A percentile compares a stretch with the other conserved stretches of the same genome.
phyloP scores from a whole-genome alignment of 179 eudicot genomes.

The Silene noctiflora region DNA sequence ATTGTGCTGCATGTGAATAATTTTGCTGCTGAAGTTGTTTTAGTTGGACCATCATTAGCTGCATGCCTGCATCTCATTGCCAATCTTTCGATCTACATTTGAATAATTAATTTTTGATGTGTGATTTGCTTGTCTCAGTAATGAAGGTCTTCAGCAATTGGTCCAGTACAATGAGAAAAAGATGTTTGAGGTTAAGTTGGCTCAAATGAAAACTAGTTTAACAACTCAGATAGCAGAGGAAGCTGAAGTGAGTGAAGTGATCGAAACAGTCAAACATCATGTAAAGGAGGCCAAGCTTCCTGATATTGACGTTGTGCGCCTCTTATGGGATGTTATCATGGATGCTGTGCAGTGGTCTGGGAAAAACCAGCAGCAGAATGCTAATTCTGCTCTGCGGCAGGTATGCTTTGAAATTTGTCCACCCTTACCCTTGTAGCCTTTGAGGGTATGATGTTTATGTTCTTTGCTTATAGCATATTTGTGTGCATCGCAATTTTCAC shows the following conservation, averaged over 20 bases:
- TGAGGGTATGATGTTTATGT: no score
- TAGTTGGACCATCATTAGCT: no score
- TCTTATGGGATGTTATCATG: constrained; percentile 94
- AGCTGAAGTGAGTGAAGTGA: constrained; percentile 78
- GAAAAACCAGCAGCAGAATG: constrained; percentile 98
- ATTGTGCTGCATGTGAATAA: no score
- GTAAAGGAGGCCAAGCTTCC: constrained; percentile 90
- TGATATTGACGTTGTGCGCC: constrained; percentile 77
- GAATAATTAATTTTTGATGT: neutral
- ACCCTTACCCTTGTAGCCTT: no score
- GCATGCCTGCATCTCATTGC: neutral
- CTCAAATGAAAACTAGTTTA: constrained; percentile 85
- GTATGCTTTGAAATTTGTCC: constrained; percentile 29
- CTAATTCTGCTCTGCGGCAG: constrained; percentile 91
- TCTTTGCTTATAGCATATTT: no score
- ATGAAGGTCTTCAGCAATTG: constrained; percentile 68
- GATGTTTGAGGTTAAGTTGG: constrained; percentile 79
- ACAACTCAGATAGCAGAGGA: constrained; percentile 87
- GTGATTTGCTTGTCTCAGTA: constrained; percentile 38
- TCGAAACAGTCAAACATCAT: constrained; percentile 80
- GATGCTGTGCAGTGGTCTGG: constrained; percentile 99
- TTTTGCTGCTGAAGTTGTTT: no score
- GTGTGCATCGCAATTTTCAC: no score
- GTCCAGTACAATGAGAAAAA: constrained; percentile 92
- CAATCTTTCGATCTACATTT: neutral